Evolutionary conservation across 345 rosid species (phyloP).

Genomic region (Populus tremula): DNA sequence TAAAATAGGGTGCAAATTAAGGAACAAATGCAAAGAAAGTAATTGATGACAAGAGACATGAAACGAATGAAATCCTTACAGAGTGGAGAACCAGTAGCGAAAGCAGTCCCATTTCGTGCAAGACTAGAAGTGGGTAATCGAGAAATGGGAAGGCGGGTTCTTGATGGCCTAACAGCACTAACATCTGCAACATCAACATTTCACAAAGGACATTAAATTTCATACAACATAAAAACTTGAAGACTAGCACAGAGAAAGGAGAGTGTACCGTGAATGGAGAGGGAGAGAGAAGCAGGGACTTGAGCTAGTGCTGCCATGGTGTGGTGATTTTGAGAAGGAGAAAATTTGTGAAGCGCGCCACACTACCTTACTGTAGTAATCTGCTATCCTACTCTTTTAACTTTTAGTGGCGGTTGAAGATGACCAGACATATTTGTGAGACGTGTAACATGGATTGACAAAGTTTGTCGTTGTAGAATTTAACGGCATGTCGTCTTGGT

Average conservation of each 20-base stretch:
- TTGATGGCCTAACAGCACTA: constrained; percentile 25
- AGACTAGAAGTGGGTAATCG: constrained; percentile 35
- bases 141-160: constrained; percentile 19
- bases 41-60: background rate
- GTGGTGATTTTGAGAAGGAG: background rate
- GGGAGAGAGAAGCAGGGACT: constrained; percentile 50
- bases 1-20: background rate
- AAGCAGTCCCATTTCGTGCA: constrained; percentile 33
- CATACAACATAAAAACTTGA: background rate
- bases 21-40: background rate
- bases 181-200: constrained; percentile 36
- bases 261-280: constrained; percentile 43
- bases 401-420: background rate
- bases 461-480: background rate
- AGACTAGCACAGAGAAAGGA: background rate
- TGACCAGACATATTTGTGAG: background rate
- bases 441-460: constrained; percentile 3
- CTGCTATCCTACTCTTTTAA: background rate
- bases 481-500: background rate
- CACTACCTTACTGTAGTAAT: background rate
- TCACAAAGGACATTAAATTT: background rate
- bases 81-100: constrained; percentile 65
- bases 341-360: constrained; percentile 6
- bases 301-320: constrained; percentile 39
- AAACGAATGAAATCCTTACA: constrained; percentile 27